These are phyloP conservation scores for Suillus paluster DNA, from an alignment of 768 basidiomycete genomes.

Conservation along the genomic window DNA sequence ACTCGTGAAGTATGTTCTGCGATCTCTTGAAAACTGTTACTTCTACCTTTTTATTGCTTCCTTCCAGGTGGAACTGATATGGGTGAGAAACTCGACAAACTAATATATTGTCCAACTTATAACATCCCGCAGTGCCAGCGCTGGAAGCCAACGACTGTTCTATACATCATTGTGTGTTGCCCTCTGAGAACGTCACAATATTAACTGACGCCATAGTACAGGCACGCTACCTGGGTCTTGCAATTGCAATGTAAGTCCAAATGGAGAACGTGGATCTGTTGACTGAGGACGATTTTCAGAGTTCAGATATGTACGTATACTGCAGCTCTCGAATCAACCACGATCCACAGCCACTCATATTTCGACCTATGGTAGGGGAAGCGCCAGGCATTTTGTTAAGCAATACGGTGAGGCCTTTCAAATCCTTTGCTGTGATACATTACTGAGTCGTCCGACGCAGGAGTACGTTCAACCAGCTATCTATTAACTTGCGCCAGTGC, in stretches of 20 bases:
- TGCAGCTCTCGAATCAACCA: not conserved
- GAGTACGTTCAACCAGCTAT: not conserved
- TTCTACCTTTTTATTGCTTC: not conserved
- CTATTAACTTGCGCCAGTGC: not conserved
- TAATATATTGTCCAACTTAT: not conserved
- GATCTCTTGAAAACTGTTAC: not conserved
- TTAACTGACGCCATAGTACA: not conserved
- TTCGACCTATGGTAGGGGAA: not conserved
- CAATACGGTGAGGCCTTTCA: not conserved
- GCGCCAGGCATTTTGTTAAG: not conserved
- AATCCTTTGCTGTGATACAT: not conserved
- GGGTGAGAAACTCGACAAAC: not conserved
- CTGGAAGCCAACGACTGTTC: not conserved
- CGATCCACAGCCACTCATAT: no score
- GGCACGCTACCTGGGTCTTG: conserved; percentile 3
- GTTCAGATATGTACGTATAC: not conserved
- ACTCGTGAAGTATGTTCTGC: not conserved
- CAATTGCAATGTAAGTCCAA: not conserved
- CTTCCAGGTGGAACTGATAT: conserved; percentile 1
- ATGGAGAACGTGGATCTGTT: not conserved
- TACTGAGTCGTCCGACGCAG: not conserved
- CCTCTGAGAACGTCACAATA: not conserved
- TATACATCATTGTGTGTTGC: not conserved
- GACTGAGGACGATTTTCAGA: not conserved
- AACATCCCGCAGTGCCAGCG: not conserved